Evolutionary conservation across 371 early-diverging fungal genomes (phyloP), one percentile per base, ranked within the genome.

Genomic region (Syncephalastrum contaminatum): DNA sequence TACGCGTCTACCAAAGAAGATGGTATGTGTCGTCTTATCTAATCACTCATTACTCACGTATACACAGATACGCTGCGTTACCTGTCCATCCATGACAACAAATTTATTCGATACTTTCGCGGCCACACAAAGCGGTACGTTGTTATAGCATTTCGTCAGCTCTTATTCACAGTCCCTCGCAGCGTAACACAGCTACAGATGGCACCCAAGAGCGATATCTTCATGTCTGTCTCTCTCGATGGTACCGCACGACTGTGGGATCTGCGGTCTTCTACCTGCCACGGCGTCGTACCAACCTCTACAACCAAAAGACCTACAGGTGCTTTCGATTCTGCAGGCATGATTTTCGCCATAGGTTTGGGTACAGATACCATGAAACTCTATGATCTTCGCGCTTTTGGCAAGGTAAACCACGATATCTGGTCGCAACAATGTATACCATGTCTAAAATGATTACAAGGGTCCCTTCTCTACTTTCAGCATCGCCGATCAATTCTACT

Each of bases 1-100:
- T 87, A 96, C 71, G 89, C 94, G 21, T 95, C 96, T 0, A 95
- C 96, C 39, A 96, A 96, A 66, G 89, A 90, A 63, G 91, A 95
- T 72, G 89, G 92, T 89, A 83, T 4, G 22, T 40, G 16, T 22
- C 25, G 20, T 47, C 6, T 19, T 22, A 13, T 22, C 12, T 46
- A 1, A 39, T 21, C 19, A 12, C 43, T 24, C 3, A 27, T n/a
- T 20, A 24, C 40, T 13, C 3, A 36, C 18, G 22, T 7, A 13
- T 50, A 4, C 18, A 36, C 42, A 93, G 93, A 97, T 66, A 88
- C 90, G 0, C 78, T 97, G 14, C 75, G 97, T 61, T 96, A 96
- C 66, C 77, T 97, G 24, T 95, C 95, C 12, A 65, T 92, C 10
- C 91, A 93, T 58, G 95, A 95, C 47, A 97, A 97, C 71, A 87